A percentile compares a stretch with the other conserved stretches of the same genome.
phyloP scores from a whole-genome alignment of 2,329 filamentous ascomycete genomes.

The Talaromyces albobiverticillius region DNA sequence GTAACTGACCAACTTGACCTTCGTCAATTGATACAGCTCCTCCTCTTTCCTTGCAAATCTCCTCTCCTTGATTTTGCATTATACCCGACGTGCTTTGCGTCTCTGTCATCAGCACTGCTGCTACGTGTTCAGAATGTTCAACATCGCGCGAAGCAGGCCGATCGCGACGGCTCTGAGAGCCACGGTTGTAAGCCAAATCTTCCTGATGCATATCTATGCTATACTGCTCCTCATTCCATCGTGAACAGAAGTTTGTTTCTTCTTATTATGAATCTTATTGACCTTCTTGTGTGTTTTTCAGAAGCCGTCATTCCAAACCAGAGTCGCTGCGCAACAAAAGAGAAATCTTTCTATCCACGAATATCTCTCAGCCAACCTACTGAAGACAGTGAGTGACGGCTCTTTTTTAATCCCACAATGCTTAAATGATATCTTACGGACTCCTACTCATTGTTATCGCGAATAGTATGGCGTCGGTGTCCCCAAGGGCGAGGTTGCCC shows the following conservation, averaged over 20 bases:
- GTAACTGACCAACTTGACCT: neutral
- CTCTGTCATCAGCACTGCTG: neutral
- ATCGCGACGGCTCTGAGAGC: slow-evolving; percentile 76
- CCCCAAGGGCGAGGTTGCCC: slow-evolving; percentile 83
- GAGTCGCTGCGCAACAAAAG: slow-evolving; percentile 69
- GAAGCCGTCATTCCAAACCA: slow-evolving; percentile 54
- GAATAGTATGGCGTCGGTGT: slow-evolving; percentile 88
- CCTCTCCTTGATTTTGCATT: neutral
- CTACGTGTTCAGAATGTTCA: slow-evolving; percentile 66
- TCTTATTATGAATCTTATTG: slow-evolving; percentile 29
- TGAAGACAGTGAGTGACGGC: slow-evolving; percentile 58
- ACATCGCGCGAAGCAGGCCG: slow-evolving; percentile 76
- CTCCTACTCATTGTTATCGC: slow-evolving; percentile 22
- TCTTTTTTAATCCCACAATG: slow-evolving; percentile 4
- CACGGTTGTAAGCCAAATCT: slow-evolving; percentile 60
- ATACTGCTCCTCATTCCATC: neutral
- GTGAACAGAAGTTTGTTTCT: slow-evolving; percentile 7
- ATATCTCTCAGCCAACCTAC: slow-evolving; percentile 90
- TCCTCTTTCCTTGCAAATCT: neutral
- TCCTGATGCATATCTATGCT: neutral
- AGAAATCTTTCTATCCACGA: slow-evolving; percentile 96
- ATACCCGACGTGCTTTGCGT: neutral
- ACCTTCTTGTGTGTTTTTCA: slow-evolving; percentile 46
- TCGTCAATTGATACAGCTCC: neutral
- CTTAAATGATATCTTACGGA: neutral